Evolutionary conservation across 2,329 filamentous ascomycete genomes (phyloP), one percentile per base, ranked within the genome.

Genomic region (Cercospora zeae-maydis): DNA sequence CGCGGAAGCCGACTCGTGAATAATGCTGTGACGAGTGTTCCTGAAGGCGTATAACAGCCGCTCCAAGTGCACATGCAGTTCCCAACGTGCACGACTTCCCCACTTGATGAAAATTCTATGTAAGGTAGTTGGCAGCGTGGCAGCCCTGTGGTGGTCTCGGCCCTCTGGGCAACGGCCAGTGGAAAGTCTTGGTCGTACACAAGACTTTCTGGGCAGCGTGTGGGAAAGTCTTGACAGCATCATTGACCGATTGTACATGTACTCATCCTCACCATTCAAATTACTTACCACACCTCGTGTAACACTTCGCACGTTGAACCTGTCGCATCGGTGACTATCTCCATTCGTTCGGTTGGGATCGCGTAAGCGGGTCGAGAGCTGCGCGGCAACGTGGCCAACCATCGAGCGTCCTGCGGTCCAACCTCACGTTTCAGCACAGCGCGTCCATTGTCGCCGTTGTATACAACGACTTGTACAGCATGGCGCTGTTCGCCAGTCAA

Each of bases 341-440:
- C 42, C 27, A 30, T 49, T 21, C 42, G 42, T 49, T 49, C 42
- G 49, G 14, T 31, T 33, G 27, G 49, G 31, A 30, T 30, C 49
- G 31, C 49, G 49, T 53, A 53, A 53, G 49, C 49, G 49, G 49
- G n/a, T 16, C 33, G 49, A 27, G 49, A 53, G 49, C 30, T 31
- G 49, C 14, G 49, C 49, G 49, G 31, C 49, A 53, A 53, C 49
- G 49, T 53, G 31, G 49, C 49, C 49, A 53, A 53, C 31, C 49
- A 53, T 34, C 34, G 30, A 14, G n/a, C 21, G 31, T 53, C n/a
- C 49, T 53, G 49, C 49, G 16, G 49, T 53, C 16, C 49, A 24
- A 53, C 27, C 49, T 33, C 49, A 33, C 31, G 49, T 53, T 53
- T 53, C 49, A 31, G 49, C 49, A 53, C 27, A 33, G 10, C 49